Base-by-base conservation (phyloP, 768 basidiomycete genomes). In the Boletus sp. region DNA sequence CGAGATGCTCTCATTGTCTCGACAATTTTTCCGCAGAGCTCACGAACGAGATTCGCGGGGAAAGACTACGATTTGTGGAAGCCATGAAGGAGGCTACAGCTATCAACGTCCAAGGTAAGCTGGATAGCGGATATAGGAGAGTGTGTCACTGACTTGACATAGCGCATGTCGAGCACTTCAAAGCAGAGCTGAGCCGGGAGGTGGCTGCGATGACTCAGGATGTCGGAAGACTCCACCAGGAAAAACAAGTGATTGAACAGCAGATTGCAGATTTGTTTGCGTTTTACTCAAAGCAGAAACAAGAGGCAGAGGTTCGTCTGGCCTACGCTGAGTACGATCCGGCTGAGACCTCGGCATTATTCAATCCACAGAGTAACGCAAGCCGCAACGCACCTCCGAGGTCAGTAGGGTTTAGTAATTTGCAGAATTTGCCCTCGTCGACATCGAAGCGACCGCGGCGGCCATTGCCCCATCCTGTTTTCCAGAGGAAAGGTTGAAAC, bases 11-110 rank as follows among this genome's bases (percentile, higher is more conserved):
- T 54, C 11, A 27, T 41, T 11, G 23, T 27, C 25, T 50, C 7
- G 53, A 53, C 14, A 5, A 29, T 52, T 19, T 29, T 40, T 47
- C 25, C 32, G 17, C 61, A 90, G 92, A 91, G 66, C 78, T 95
- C 21, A 85, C 86, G 4, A 79, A 81, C 52, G 93, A 94, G 61
- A 93, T 95, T 50, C 84, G 86, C 49, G 91, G 93, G 1, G 92
- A 94, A 70, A 73, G 91, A 44, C 71, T 94, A 50, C 78, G 89
- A 7, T 94, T 95, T 62, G 89, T 94, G 6, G 93, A 95, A 63
- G 91, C 93, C n/a, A 95, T 94, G 92, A 90, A 90, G 66, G 88
- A 93, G 61, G 93, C 91, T 1, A 95, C 93, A 0, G 83, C 83
- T 2, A 89, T 95, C 61, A 93, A 94, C 58, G 84, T 95, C 3